These are phyloP conservation scores for Saccharomyces uvarum DNA, from an alignment of 1,139 yeast genomes.

Conservation along the genomic window DNA sequence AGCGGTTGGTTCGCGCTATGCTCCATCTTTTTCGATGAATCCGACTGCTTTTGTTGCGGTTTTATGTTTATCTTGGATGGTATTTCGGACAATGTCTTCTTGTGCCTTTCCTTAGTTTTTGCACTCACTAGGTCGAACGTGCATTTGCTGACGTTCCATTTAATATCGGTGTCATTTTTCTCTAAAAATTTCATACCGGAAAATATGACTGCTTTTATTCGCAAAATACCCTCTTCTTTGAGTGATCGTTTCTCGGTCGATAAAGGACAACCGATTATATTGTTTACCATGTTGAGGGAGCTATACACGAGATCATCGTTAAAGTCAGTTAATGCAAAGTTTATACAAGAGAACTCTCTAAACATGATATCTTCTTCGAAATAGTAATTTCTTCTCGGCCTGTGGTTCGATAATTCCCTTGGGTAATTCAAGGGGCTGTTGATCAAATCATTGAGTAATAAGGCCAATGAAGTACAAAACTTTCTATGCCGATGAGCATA, in stretches of 20 bases:
- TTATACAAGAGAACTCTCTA: constrained; percentile 50
- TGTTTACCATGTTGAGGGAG: constrained; percentile 21
- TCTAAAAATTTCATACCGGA: constrained; percentile 29
- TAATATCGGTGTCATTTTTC: constrained; percentile 29
- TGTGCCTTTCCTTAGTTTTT: background rate
- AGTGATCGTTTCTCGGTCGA: constrained; percentile 12
- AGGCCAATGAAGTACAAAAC: constrained; percentile 33
- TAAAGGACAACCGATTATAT: constrained; percentile 21
- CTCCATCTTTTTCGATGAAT: background rate
- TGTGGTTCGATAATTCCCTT: constrained; percentile 7
- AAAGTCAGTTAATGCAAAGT: constrained; percentile 50
- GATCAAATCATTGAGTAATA: constrained; percentile 29
- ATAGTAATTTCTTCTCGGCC: constrained; percentile 42
- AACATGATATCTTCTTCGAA: constrained; percentile 55
- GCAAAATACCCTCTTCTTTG: constrained; percentile 31
- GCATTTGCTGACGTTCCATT: constrained; percentile 17
- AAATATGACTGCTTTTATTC: constrained; percentile 34
- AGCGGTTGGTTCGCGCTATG: background rate
- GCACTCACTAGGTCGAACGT: background rate
- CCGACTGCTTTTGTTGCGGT: background rate
- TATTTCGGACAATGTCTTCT: background rate
- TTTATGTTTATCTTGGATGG: background rate
- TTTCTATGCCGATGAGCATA: constrained; percentile 33
- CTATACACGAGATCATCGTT: constrained; percentile 40
- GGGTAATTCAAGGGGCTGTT: constrained; percentile 5